phyloP scores from a whole-genome alignment of 176 grass and related monocot genomes.

The Oryza longistaminata region DNA sequence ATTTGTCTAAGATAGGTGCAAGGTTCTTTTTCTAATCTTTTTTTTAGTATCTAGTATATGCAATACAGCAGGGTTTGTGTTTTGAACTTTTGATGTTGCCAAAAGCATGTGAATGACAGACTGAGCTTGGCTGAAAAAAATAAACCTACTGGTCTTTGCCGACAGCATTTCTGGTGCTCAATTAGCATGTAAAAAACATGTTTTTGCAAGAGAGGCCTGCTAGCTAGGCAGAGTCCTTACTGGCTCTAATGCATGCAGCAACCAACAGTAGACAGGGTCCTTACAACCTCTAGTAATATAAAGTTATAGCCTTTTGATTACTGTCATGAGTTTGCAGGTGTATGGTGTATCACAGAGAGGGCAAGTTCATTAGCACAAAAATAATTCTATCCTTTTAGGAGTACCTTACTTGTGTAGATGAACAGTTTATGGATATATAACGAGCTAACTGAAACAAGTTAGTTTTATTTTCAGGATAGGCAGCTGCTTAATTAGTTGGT shows the following conservation, averaged over 20 bases:
- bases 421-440: not conserved
- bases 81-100: constrained; percentile 26
- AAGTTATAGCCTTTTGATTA: not conserved
- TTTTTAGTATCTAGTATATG: not conserved
- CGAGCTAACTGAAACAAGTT: constrained; percentile 4
- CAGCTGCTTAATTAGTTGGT: not conserved
- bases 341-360: not conserved
- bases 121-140: constrained; percentile 5
- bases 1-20: constrained; percentile 42
- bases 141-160: not conserved
- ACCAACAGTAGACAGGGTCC: not conserved
- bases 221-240: not conserved
- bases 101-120: constrained; percentile 13
- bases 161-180: constrained; percentile 7
- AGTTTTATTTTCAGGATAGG: constrained; percentile 23
- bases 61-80: not conserved
- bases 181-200: constrained; percentile 26
- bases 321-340: not conserved
- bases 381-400: not conserved
- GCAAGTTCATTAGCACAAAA: not conserved
- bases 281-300: not conserved
- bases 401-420: not conserved
- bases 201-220: not conserved
- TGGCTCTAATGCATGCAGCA: not conserved
- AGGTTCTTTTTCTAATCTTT: constrained; percentile 36